phyloP scores from a whole-genome alignment of 139 green algal species.

The Mesostigma viride region DNA sequence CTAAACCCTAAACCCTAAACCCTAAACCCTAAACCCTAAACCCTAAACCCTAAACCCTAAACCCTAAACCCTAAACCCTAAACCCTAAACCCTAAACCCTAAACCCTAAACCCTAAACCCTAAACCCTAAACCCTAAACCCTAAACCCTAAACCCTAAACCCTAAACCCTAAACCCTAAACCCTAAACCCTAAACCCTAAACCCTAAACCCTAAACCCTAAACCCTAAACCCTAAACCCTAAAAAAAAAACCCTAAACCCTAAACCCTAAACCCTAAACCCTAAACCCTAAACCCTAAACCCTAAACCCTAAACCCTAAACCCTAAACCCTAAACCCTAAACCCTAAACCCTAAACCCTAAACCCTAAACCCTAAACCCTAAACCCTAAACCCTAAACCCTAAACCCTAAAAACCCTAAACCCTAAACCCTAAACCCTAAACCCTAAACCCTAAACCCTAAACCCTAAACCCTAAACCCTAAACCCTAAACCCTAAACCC shows the following conservation, averaged over 20 bases:
- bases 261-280: conserved; percentile 10
- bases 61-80: too few species aligned
- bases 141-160: conserved; percentile 10
- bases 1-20: too few species aligned
- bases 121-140: conserved; percentile 8
- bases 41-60: too few species aligned
- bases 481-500: too few species aligned
- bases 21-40: too few species aligned
- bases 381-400: conserved; percentile 11
- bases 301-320: conserved; percentile 10
- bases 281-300: conserved; percentile 10
- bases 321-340: conserved; percentile 9
- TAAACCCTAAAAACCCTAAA: conserved; percentile 2
- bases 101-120: too few species aligned
- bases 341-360: conserved; percentile 9
- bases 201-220: not conserved
- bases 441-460: too few species aligned
- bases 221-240: conserved; percentile 8
- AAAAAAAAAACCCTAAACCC: conserved; percentile 4
- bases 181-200: conserved; percentile 8
- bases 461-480: too few species aligned
- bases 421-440: not conserved
- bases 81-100: too few species aligned
- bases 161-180: conserved; percentile 10
- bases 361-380: conserved; percentile 9